Conservation (phyloP, 1,284 basidiomycete species). For the Heterobasidion occidentale region DNA sequence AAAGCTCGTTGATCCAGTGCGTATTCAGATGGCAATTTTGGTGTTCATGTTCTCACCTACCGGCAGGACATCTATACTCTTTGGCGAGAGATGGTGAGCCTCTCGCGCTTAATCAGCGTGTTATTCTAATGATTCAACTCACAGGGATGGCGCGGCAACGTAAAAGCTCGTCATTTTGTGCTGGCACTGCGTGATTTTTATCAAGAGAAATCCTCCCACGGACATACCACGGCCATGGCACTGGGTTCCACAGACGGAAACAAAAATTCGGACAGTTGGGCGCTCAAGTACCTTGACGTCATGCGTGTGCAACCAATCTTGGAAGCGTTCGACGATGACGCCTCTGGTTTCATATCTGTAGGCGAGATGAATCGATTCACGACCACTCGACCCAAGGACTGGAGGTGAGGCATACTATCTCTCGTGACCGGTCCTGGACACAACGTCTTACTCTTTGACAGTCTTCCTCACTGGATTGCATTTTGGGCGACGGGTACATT, state of each 20-base stretch:
- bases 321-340: constrained; percentile 44
- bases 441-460: constrained; percentile 10
- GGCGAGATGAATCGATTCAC: constrained; percentile 39
- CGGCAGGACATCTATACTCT: constrained; percentile 12
- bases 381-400: constrained; percentile 19
- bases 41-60: neutral
- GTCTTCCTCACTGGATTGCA: constrained; percentile 37
- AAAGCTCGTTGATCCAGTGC: constrained; percentile 20
- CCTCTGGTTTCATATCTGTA: constrained; percentile 36
- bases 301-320: constrained; percentile 34
- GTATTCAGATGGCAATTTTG: neutral
- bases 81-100: constrained; percentile 23
- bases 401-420: constrained; percentile 18
- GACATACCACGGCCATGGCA: constrained; percentile 5
- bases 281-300: constrained; percentile 34
- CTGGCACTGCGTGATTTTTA: constrained; percentile 27
- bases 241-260: neutral
- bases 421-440: neutral
- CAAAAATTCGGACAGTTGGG: constrained; percentile 26
- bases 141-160: constrained; percentile 26
- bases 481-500: constrained; percentile 35
- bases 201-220: constrained; percentile 13
- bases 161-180: constrained; percentile 26
- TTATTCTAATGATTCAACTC: neutral
- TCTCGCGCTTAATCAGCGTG: neutral